Evolutionary conservation across 345 rosid genomes (phyloP).

Genomic region (Rhodamnia argentea): DNA sequence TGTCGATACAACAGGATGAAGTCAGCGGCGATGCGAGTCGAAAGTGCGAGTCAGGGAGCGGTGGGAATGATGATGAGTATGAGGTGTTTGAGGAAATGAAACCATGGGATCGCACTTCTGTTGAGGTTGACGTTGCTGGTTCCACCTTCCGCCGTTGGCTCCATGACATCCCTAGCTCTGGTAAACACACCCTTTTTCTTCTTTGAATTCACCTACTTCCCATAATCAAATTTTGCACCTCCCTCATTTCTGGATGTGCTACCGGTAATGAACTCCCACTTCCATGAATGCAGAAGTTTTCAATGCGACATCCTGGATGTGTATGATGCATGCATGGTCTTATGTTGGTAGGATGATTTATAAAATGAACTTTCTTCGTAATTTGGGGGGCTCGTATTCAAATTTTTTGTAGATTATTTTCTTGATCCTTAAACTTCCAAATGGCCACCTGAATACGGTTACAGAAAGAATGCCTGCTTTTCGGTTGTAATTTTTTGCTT

Average conservation of each 20-base stretch:
- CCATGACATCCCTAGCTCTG: conserved; percentile 69
- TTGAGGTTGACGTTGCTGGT: conserved; percentile 51
- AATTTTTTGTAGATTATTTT: not conserved
- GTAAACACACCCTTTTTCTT: conserved; percentile 14
- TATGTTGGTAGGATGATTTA: not conserved
- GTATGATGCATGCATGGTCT: not conserved
- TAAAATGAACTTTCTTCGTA: not conserved
- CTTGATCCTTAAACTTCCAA: not conserved
- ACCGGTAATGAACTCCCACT: not conserved
- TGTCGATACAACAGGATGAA: conserved; percentile 3
- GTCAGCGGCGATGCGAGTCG: not conserved
- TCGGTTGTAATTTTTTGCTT: not conserved
- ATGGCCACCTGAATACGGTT: not conserved
- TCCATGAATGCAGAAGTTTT: not conserved
- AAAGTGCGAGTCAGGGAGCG: not conserved
- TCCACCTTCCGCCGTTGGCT: conserved; percentile 72
- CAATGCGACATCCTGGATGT: not conserved
- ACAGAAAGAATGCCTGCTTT: not conserved
- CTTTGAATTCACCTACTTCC: not conserved
- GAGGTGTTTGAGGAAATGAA: conserved; percentile 68
- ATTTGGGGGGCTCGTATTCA: not conserved
- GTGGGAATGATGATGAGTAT: conserved; percentile 14
- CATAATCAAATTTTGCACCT: not conserved
- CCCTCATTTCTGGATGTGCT: not conserved
- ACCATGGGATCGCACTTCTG: conserved; percentile 73